Percentiles rank a stretch among this genome's conserved stretches.
Evolutionary conservation across 2,329 filamentous ascomycete genomes (phyloP).

Genomic region (Trichoderma aggressivum): DNA sequence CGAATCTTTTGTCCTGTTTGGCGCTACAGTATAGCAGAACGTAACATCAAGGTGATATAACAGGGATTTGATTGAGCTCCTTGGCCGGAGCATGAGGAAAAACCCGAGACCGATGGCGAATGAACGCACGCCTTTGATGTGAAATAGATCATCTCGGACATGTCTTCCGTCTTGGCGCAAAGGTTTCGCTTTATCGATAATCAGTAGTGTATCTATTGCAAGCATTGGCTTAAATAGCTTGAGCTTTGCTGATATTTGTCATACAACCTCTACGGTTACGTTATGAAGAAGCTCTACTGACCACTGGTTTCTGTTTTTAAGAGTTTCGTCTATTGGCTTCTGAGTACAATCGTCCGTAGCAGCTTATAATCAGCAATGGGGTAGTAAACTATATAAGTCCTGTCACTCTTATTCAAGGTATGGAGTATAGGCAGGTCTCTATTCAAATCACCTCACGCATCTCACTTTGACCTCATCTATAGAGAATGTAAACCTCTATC

Average conservation of each 20-base stretch:
- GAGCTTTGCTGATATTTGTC: not conserved
- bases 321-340: not conserved
- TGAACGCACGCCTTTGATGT: not conserved
- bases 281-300: not conserved
- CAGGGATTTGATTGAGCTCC: too few species aligned
- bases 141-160: not conserved
- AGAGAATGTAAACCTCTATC: not conserved
- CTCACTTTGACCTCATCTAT: not conserved
- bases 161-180: too few species aligned
- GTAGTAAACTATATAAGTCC: not conserved
- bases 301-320: not conserved
- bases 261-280: not conserved
- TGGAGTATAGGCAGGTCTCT: not conserved
- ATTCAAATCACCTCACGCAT: not conserved
- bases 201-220: not conserved
- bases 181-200: not conserved
- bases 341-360: not conserved
- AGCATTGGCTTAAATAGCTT: not conserved
- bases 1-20: not conserved
- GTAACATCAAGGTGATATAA: not conserved
- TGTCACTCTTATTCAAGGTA: not conserved
- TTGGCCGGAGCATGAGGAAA: not conserved
- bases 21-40: not conserved
- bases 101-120: not conserved
- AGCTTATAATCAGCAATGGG: not conserved